phyloP scores from a whole-genome alignment of 1,284 basidiomycete species.

The Cryptococcus sp. region DNA sequence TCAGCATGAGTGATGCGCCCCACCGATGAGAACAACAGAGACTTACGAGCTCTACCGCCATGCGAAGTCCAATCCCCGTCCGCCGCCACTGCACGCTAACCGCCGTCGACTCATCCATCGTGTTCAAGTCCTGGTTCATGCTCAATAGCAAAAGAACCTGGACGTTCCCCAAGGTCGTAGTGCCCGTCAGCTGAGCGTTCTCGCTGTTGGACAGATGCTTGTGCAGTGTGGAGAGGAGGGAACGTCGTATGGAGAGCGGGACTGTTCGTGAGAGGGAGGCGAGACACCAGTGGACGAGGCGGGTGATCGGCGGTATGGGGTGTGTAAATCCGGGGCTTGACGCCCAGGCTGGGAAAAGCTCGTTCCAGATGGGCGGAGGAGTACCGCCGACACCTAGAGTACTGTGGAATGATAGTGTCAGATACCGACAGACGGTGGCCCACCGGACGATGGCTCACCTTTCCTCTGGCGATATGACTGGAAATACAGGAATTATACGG shows the following conservation, averaged over 20 bases:
- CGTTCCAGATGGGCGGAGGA: constrained; percentile 1
- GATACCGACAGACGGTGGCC: too few species aligned
- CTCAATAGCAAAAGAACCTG: constrained; percentile 3
- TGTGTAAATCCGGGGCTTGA: constrained; percentile 1
- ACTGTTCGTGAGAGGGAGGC: constrained; percentile 7
- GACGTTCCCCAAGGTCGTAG: background rate
- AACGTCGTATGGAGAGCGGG: constrained; percentile 1
- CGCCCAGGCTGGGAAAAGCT: constrained; percentile 1
- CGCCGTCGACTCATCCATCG: constrained; percentile 2
- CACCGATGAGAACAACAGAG: background rate
- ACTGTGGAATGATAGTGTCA: background rate
- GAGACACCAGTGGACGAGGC: constrained; percentile 7
- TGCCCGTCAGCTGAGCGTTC: background rate
- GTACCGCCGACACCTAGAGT: background rate
- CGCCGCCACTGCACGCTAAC: constrained; percentile 7
- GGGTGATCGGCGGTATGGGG: constrained; percentile 4
- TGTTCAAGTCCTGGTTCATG: constrained; percentile 4
- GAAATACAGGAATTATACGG: constrained; percentile 6
- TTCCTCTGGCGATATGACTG: constrained; percentile 6
- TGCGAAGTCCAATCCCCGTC: constrained; percentile 2
- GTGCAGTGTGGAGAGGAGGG: constrained; percentile 4
- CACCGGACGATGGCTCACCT: background rate
- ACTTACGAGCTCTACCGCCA: constrained; percentile 7
- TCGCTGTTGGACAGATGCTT: constrained; percentile 4
- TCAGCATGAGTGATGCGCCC: too few species aligned